Base-by-base conservation (phyloP, 257 asterid genomes). In the Solanum dulcamara region DNA sequence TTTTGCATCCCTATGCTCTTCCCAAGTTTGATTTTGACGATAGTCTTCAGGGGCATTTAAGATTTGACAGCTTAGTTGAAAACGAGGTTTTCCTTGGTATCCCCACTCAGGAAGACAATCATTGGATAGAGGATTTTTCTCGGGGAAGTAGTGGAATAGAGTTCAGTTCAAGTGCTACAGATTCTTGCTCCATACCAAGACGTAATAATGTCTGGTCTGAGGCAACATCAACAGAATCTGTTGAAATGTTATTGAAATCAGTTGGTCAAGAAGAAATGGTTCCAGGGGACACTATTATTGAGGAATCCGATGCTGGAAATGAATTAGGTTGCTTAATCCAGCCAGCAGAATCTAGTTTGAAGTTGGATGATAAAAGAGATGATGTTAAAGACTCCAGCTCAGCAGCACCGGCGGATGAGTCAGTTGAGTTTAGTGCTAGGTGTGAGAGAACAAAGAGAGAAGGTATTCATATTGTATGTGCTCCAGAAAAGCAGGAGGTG, bases 41-140 rank as follows among this genome's bases (percentile, higher is more conserved):
- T 86, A 89, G 86, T 88, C 93, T 93, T 70, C 93, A 93, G 67
- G 97, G 95, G 82, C 93, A 94, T 93, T 75, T 96, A 88, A 95
- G 99, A 86, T 97, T 95, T 89, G 99, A 97, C 87, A 94, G 96
- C 88, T 93, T 97, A 91, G 99, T 93, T 89, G 99, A 95, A 82
- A 97, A 92, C 96, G 99, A 97, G 89, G 99, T 92, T 92, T 97
- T 97, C 88, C 98, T 97, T 87, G 99, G 99, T 38, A 96, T 96
- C 88, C 93, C 98, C 77, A 92, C 98, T 91, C 99, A 94, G 92
- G 99, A 97, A 87, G 98, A 96, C 89, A 94, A 89, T 90, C 98
- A 93, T 91, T 97, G 99, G 99, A 97, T 97, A 72, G 99, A 92
- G 92, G 99, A 97, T 88, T 97, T 92, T 91, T 95, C 99, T 86